phyloP scores from a whole-genome alignment of 495 filamentous ascomycete genomes.

The Penicillium lividum region DNA sequence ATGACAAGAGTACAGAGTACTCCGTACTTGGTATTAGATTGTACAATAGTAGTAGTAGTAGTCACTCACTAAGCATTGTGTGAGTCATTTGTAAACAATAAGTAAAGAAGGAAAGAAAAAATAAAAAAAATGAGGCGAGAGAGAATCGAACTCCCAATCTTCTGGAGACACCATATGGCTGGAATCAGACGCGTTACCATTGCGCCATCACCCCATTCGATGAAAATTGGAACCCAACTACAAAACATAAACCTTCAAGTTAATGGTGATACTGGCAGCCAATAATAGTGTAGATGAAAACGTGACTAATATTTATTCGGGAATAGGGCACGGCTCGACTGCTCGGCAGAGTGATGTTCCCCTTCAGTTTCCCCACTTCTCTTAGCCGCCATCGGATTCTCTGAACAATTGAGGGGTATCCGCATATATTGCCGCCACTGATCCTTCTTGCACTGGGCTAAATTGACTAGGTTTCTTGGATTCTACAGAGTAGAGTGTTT shows the following conservation, averaged over 20 bases:
- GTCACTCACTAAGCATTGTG: no score
- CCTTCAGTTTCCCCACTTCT: neutral
- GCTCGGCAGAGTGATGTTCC: neutral
- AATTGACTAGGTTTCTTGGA: no score
- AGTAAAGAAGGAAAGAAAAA: neutral
- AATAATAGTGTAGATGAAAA: neutral
- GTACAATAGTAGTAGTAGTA: no score
- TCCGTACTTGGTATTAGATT: no score
- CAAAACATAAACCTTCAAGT: neutral
- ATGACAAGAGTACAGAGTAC: no score
- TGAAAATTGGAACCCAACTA: neutral
- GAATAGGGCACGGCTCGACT: neutral
- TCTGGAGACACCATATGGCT: neutral
- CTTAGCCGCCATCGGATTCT: neutral
- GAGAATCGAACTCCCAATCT: neutral
- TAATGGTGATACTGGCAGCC: neutral
- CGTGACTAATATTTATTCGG: neutral
- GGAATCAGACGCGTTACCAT: slow-evolving; percentile 1
- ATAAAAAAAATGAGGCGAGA: neutral
- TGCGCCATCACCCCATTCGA: neutral
- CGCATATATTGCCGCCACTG: no score
- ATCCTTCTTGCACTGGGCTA: no score
- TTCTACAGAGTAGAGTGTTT: no score
- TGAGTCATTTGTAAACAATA: no score
- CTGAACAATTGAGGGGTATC: neutral